These are phyloP conservation scores for Peronospora farinosa DNA, from an alignment of 352 stramenopile species.

Conservation along the genomic window DNA sequence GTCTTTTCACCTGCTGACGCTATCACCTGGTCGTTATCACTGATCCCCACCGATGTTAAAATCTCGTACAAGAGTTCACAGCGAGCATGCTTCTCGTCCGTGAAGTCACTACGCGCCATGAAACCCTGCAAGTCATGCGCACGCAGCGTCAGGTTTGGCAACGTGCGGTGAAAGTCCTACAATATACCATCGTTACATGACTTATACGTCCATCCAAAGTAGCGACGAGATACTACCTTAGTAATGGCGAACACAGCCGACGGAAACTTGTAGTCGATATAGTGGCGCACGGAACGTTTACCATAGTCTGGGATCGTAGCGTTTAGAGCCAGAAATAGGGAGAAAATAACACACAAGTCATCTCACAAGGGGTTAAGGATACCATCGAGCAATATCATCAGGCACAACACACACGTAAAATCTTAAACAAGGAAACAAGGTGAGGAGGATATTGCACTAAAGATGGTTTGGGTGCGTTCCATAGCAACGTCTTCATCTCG, in stretches of 20 bases:
- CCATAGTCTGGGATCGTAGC: slow-evolving; percentile 79
- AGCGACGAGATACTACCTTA: slow-evolving; percentile 27
- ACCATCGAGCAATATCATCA: slow-evolving; percentile 1
- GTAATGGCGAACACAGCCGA: slow-evolving; percentile 54
- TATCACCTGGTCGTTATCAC: neutral
- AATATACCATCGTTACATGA: slow-evolving; percentile 3
- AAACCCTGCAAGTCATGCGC: slow-evolving; percentile 41
- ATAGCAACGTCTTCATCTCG: slow-evolving; percentile 22
- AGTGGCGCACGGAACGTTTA: slow-evolving; percentile 59
- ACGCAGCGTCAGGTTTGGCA: slow-evolving; percentile 41
- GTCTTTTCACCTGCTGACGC: slow-evolving; percentile 29
- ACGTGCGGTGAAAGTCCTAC: slow-evolving; percentile 67
- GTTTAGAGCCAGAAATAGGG: slow-evolving; percentile 21
- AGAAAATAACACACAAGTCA: slow-evolving; percentile 9
- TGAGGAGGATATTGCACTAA: slow-evolving; percentile 71
- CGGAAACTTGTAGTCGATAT: slow-evolving; percentile 76
- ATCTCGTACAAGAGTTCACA: slow-evolving; percentile 49
- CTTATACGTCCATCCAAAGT: neutral
- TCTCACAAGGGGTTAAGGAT: slow-evolving; percentile 21
- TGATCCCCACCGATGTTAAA: slow-evolving; percentile 19
- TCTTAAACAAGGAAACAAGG: neutral
- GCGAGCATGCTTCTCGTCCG: slow-evolving; percentile 27
- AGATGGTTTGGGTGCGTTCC: slow-evolving; percentile 55
- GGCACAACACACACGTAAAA: neutral
- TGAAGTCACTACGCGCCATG: slow-evolving; percentile 10